Evolutionary conservation across 2,329 filamentous ascomycete genomes (phyloP).

Genomic region (Phoma sp.): DNA sequence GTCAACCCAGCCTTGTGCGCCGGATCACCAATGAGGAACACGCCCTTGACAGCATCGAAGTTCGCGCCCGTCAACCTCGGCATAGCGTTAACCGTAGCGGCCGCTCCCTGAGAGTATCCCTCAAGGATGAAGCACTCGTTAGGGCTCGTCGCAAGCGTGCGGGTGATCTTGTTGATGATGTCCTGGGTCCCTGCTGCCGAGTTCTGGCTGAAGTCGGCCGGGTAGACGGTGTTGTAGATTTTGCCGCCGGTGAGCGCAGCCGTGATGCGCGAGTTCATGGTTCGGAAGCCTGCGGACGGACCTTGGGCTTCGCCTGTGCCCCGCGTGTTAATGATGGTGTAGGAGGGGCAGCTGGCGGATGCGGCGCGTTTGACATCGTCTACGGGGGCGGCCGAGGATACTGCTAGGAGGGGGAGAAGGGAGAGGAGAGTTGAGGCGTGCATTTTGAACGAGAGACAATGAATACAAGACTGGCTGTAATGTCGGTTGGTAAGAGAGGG

Average conservation of each 20-base stretch:
- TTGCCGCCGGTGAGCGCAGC: slow-evolving; percentile 38
- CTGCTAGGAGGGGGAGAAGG: slow-evolving; percentile 17
- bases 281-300: slow-evolving; percentile 35
- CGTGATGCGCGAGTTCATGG: slow-evolving; percentile 43
- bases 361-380: slow-evolving; percentile 18
- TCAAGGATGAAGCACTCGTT: slow-evolving; percentile 47
- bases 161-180: slow-evolving; percentile 43
- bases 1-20: slow-evolving; percentile 39
- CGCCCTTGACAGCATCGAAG: slow-evolving; percentile 47
- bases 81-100: slow-evolving; percentile 46
- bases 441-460: slow-evolving; percentile 14
- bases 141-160: slow-evolving; percentile 29
- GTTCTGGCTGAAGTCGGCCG: slow-evolving; percentile 37
- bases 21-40: slow-evolving; percentile 47
- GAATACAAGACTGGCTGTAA: neutral
- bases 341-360: slow-evolving; percentile 22
- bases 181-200: slow-evolving; percentile 36
- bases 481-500: neutral
- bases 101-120: slow-evolving; percentile 48
- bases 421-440: slow-evolving; percentile 16
- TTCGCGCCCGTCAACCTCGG: slow-evolving; percentile 37
- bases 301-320: slow-evolving; percentile 29
- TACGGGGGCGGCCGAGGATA: slow-evolving; percentile 17
- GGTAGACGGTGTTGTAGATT: slow-evolving; percentile 46
- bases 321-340: slow-evolving; percentile 35